These are phyloP conservation scores for Chalaropsis thielavioides DNA, from an alignment of 2,329 filamentous ascomycete species.

Conservation along the genomic window DNA sequence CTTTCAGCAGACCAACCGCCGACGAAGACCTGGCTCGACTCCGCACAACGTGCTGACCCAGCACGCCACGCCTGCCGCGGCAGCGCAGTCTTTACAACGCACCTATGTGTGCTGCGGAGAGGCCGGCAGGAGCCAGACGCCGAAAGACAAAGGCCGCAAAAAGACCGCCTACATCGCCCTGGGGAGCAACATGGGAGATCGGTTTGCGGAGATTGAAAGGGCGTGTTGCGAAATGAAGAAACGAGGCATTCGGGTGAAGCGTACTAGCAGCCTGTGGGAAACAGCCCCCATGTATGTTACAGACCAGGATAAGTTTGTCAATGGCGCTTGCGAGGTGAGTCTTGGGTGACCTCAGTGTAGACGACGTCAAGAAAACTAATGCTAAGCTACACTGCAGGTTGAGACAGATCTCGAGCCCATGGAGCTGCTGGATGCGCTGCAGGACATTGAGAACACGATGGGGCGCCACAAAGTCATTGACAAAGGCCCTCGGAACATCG, in stretches of 20 bases:
- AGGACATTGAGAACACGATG: slow-evolving; percentile 66
- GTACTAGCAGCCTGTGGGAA: slow-evolving; percentile 84
- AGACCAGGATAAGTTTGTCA: slow-evolving; percentile 77
- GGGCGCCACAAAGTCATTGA: slow-evolving; percentile 75
- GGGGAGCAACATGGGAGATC: slow-evolving; percentile 83
- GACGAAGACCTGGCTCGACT: background rate
- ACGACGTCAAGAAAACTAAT: background rate
- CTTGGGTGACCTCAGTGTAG: background rate
- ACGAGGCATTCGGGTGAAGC: slow-evolving; percentile 55
- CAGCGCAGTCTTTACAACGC: background rate
- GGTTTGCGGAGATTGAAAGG: slow-evolving; percentile 68
- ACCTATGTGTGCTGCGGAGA: slow-evolving; percentile 22
- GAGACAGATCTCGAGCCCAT: slow-evolving; percentile 65
- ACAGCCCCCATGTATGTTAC: slow-evolving; percentile 93
- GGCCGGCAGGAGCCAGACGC: slow-evolving; percentile 25
- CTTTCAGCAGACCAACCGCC: background rate
- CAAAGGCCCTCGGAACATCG: slow-evolving; percentile 89
- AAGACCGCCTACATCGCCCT: slow-evolving; percentile 65
- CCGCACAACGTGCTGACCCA: background rate
- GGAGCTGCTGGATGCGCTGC: slow-evolving; percentile 62
- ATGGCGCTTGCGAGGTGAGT: slow-evolving; percentile 80
- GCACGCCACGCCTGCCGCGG: background rate
- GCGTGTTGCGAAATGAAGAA: slow-evolving; percentile 67
- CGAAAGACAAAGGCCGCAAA: slow-evolving; percentile 21
- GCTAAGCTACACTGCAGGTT: slow-evolving; percentile 39